Base-by-base conservation (phyloP, 2,329 filamentous ascomycete species). In the Nothophaeocryptopus gaeumannii region DNA sequence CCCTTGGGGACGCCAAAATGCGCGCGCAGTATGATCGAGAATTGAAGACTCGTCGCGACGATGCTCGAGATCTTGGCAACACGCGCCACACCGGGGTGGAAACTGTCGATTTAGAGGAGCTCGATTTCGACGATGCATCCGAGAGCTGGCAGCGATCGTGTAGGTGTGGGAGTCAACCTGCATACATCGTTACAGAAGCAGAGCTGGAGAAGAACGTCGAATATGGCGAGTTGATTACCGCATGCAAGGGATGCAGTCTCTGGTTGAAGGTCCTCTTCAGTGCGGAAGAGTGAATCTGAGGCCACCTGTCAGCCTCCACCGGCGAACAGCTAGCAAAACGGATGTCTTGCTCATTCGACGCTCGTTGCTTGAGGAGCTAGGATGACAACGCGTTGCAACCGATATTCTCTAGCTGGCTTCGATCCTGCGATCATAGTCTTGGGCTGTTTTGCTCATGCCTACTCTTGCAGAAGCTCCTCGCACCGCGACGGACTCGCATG, bases 221-320 rank as follows among this genome's bases (percentile, higher is more conserved):
- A 42, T 72, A 74, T 55, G 78, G 75, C 16, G 82, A 84, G 67
- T 70, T 84, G 52, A 68, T 82, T 39, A 74, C 81, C 13, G 80
- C 80, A 2, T 85, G 82, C 70, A 71, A 72, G 49, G 81, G 82
- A 32, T 85, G 82, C 67, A 84, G 81, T 72, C 71, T 85, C 50
- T 84, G 79, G 77, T 71, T 84, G 53, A 78, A 78, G 63, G 75
- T 85, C 38, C 67, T 78, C 55, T 85, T 84, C 71, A 78, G 74
- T 15, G 73, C 79, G 39, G 74, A 75, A 49, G 74, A 71, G 61
- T 62, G 56, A 62, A 7, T 26, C 20, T 26, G 20, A 26, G 4
- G 4, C 7, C 20, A 26, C 7, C 20, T 26, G 4, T 26, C 20
- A 3, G 20, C 20, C 20, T 4, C 7, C 20, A 26, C 20, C 7